phyloP scores from a whole-genome alignment of 129 eudicot species.

The Flaveria linearis region DNA sequence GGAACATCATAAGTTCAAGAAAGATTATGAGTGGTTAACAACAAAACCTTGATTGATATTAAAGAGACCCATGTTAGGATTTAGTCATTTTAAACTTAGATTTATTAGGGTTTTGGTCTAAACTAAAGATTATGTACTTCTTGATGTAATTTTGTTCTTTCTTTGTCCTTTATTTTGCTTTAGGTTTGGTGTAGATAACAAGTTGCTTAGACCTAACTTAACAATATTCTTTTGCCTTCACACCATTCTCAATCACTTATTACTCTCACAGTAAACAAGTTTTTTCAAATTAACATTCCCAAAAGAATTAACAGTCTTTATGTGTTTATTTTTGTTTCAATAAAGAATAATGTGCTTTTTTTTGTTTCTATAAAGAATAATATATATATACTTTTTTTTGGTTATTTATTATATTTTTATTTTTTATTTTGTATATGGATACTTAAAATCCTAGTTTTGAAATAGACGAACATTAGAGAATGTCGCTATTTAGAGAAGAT shows the following conservation, averaged over 20 bases:
- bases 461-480: no score
- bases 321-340: background rate
- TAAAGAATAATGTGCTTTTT: background rate
- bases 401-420: no score
- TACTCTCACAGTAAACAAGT: conserved; percentile 5
- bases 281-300: background rate
- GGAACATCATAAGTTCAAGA: conserved; percentile 26
- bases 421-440: no score
- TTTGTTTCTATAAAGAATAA: background rate
- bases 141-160: conserved; percentile 43
- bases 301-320: background rate
- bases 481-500: no score
- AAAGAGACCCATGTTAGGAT: conserved; percentile 56
- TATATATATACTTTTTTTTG: background rate
- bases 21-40: conserved; percentile 36
- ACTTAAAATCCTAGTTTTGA: no score
- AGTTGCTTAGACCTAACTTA: conserved; percentile 46
- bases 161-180: conserved; percentile 38
- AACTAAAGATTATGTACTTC: conserved; percentile 51
- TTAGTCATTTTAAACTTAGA: conserved; percentile 41
- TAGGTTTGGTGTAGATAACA: conserved; percentile 46
- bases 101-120: conserved; percentile 40
- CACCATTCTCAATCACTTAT: conserved; percentile 22
- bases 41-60: conserved; percentile 36
- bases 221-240: conserved; percentile 44